Evolutionary conservation across 2,329 filamentous ascomycete species (phyloP).

Genomic region (Microascus cirrosus): DNA sequence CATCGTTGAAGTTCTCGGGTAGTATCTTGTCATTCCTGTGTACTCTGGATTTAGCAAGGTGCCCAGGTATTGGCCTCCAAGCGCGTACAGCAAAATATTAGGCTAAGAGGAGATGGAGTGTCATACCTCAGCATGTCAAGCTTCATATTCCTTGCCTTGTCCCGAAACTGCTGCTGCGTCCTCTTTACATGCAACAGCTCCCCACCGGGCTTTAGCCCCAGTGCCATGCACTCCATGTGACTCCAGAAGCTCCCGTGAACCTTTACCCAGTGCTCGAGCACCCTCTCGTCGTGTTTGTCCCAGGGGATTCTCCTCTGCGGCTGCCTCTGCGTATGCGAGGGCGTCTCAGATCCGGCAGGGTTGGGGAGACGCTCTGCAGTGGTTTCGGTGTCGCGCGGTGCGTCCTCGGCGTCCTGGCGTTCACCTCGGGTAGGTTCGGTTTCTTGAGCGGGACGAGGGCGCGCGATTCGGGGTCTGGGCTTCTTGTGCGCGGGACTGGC

Average conservation of each 20-base stretch:
- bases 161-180: conserved; percentile 44
- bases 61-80: background rate
- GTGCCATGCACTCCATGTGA: conserved; percentile 7
- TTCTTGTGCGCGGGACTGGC: background rate
- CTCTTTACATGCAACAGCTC: conserved; percentile 16
- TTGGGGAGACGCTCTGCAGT: too few species aligned
- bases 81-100: background rate
- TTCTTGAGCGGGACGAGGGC: background rate
- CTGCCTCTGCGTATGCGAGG: conserved; percentile 5
- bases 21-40: conserved; percentile 27
- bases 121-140: conserved; percentile 35
- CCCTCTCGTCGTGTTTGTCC: conserved; percentile 9
- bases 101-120: background rate
- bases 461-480: background rate
- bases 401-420: background rate
- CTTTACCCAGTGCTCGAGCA: conserved; percentile 6
- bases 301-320: conserved; percentile 12
- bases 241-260: conserved; percentile 9
- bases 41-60: background rate
- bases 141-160: conserved; percentile 48
- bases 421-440: background rate
- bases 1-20: conserved; percentile 36
- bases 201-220: background rate
- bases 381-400: background rate
- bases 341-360: background rate